Conservation (phyloP, 1,284 basidiomycete species). For the Ganoderma leucocontextum region DNA sequence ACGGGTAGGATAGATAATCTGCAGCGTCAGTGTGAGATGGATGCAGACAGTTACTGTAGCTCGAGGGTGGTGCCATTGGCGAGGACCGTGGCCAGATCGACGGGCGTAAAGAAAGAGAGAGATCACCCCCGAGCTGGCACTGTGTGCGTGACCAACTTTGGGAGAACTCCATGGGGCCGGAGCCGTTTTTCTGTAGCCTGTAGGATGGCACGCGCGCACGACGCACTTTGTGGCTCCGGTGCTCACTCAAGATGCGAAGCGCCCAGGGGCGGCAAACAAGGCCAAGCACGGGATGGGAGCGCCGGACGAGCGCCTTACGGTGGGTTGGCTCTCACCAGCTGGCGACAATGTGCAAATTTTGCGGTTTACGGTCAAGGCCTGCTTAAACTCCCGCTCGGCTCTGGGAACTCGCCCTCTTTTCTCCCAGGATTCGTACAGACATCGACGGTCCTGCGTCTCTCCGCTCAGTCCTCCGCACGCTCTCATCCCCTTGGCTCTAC, state of each 20-base stretch:
- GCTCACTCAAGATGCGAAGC: not conserved
- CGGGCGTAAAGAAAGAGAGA: too few relatives aligned
- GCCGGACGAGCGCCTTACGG: not conserved
- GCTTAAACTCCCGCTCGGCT: constrained; percentile 15
- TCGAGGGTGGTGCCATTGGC: not conserved
- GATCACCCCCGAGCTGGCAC: not conserved
- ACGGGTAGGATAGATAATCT: not conserved
- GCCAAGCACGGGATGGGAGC: constrained; percentile 15
- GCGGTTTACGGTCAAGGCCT: constrained; percentile 11
- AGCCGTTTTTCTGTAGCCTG: not conserved
- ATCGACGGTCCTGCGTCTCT: not conserved
- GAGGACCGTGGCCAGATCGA: not conserved
- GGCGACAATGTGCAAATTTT: constrained; percentile 11
- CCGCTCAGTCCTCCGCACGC: constrained; percentile 4
- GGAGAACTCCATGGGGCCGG: not conserved
- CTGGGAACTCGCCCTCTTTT: constrained; percentile 5
- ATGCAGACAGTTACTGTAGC: not conserved
- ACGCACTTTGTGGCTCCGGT: not conserved
- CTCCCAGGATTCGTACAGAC: constrained; percentile 4
- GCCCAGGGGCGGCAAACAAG: constrained; percentile 7
- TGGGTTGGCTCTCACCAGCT: constrained; percentile 13
- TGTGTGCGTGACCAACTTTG: too few relatives aligned
- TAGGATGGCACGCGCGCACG: not conserved
- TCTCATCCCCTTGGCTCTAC: not conserved
- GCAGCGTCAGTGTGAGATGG: too few relatives aligned